Conservation (phyloP, 805 yeast genomes). For the Suhomyces canberraensis region DNA sequence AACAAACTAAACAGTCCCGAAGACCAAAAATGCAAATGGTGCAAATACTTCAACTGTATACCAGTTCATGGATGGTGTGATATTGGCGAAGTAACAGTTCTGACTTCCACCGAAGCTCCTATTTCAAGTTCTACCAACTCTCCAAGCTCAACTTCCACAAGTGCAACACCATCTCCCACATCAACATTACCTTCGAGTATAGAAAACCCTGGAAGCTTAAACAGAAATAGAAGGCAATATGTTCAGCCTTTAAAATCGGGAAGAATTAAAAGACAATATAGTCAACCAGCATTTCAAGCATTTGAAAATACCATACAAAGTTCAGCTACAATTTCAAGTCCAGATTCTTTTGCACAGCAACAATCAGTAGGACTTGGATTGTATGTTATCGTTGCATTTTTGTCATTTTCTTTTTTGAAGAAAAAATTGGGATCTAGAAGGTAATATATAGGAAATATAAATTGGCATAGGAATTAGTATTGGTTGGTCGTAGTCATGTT, state of each 20-base stretch:
- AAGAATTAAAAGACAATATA: no score
- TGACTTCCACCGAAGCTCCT: constrained; percentile 9
- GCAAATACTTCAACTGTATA: constrained; percentile 67
- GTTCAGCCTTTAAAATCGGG: no score
- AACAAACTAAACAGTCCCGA: constrained; percentile 17
- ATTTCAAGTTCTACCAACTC: constrained; percentile 4
- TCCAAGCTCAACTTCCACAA: constrained; percentile 2
- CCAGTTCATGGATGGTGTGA: constrained; percentile 74
- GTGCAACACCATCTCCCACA: constrained; percentile 9
- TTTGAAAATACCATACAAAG: background rate
- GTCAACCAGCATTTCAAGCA: background rate
- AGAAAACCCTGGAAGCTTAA: constrained; percentile 11
- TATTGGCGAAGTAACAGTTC: constrained; percentile 36
- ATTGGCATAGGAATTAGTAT: no score
- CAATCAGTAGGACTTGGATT: constrained; percentile 18
- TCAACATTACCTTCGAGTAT: constrained; percentile 19
- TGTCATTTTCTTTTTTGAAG: constrained; percentile 17
- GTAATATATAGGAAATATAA: background rate
- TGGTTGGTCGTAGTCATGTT: no score
- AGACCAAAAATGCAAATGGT: constrained; percentile 61
- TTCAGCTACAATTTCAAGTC: background rate
- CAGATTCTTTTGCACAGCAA: constrained; percentile 2
- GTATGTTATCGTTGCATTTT: constrained; percentile 15
- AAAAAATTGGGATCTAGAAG: constrained; percentile 1
- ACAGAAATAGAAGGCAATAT: constrained; percentile 1